phyloP scores from a whole-genome alignment of 139 green algal species.

The Spirogloea muscicola region DNA sequence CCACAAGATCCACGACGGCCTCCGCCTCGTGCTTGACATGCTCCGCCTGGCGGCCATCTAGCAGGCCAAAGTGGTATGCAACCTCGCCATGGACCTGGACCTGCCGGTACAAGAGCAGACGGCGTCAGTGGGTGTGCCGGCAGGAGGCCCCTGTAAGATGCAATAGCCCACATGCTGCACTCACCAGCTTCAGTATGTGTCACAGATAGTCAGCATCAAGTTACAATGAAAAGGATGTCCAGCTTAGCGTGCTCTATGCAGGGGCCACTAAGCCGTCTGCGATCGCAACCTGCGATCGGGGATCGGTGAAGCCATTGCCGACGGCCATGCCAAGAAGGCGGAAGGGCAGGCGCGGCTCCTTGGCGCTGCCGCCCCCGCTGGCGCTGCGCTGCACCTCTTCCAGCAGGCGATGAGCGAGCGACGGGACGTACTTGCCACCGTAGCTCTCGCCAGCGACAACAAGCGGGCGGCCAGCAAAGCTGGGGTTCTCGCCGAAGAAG shows the following conservation, averaged over 20 bases:
- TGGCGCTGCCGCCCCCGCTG: background rate
- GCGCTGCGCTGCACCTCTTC: background rate
- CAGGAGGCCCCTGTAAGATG: too few relatives aligned
- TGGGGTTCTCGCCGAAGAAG: conserved; percentile 58
- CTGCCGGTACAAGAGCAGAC: too few relatives aligned
- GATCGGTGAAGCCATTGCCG: conserved; percentile 60
- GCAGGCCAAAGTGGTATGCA: conserved; percentile 54
- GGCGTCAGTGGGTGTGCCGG: too few relatives aligned
- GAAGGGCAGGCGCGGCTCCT: conserved; percentile 15
- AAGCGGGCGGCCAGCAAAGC: conserved; percentile 65
- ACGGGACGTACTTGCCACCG: conserved; percentile 47
- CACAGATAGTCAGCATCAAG: too few relatives aligned
- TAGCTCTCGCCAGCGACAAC: conserved; percentile 88
- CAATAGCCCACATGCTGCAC: too few relatives aligned
- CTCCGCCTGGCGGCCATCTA: conserved; percentile 48
- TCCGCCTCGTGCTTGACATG: conserved; percentile 40
- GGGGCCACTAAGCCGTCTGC: too few relatives aligned
- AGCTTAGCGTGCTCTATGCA: too few relatives aligned
- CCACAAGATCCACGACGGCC: conserved; percentile 44
- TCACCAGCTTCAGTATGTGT: too few relatives aligned
- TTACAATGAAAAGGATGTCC: too few relatives aligned
- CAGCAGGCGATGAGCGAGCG: background rate
- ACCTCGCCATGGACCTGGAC: conserved; percentile 53
- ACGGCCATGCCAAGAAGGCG: conserved; percentile 42
- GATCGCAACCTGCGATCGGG: conserved; percentile 57